Evolutionary conservation across 441 rosid genomes (phyloP), one percentile per base, ranked within the genome.

Genomic region (Euphorbia celastroides): DNA sequence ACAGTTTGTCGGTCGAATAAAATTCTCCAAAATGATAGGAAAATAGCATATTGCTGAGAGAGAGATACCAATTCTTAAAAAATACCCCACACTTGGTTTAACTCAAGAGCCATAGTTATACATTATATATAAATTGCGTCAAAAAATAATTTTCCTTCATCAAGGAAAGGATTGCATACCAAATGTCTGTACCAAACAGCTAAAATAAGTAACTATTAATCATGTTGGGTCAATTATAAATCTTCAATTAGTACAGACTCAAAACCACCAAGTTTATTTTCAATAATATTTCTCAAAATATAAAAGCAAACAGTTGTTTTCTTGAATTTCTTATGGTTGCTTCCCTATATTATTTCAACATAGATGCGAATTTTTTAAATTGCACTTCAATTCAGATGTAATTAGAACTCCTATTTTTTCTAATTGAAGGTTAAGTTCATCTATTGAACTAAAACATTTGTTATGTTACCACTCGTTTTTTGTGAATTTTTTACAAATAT

Each of bases 71-170:
- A n/a, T n/a, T n/a, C n/a, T n/a, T n/a, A n/a, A n/a, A n/a, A n/a
- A n/a, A n/a, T n/a, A n/a, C n/a, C n/a, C n/a, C n/a, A n/a, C n/a
- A n/a, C 54, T 36, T 64, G 19, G 70, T 62, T 66, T 50, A 36
- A 34, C 60, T 58, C 54, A 50, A 60, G 25, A 51, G 60, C 38
- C 19, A 48, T 20, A 51, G 12, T 22, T n/a, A 69, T 6, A 51
- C 25, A 16, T 74, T 50, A 73, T 62, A 70, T n/a, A 20, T 68
- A 50, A 28, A 11, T 65, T 67, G 75, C 68, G 57, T 75, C 72
- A 22, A 70, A 22, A 11, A 17, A 64, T 62, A 67, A 66, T 57
- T 64, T 69, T 68, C n/a, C 13, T 42, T 12, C 1, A 50, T 7
- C 5, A 14, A 23, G 42, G 65, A 55, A 68, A 56, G 0, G 19